These are phyloP conservation scores for Rhazya stricta DNA, from an alignment of 257 asterid species.

Conservation along the genomic window DNA sequence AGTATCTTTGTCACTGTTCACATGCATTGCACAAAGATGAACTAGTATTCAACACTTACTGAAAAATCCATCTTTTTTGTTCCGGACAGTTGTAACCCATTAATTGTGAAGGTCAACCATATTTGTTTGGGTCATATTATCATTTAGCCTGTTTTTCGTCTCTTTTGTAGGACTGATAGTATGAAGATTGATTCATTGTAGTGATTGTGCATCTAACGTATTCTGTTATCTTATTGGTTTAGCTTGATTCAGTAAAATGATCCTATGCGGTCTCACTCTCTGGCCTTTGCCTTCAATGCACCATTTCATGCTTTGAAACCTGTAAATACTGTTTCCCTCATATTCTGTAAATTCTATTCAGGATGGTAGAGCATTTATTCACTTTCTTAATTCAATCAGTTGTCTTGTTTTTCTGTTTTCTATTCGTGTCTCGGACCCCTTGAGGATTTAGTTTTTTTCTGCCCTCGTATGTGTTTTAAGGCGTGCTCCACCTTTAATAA, in stretches of 20 bases:
- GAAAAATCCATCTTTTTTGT: background rate
- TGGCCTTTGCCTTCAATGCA: constrained; percentile 4
- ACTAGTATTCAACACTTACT: background rate
- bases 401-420: background rate
- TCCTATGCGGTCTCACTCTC: constrained; percentile 1
- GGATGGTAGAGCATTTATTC: background rate
- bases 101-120: background rate
- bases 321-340: background rate
- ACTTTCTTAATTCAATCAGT: background rate
- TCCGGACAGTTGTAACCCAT: background rate
- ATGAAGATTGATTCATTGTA: background rate
- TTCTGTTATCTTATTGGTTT: background rate
- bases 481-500: too few relatives aligned
- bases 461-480: too few relatives aligned
- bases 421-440: background rate
- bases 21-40: background rate
- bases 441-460: background rate
- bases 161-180: background rate
- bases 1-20: background rate
- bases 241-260: background rate
- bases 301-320: constrained; percentile 12
- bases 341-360: background rate
- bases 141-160: background rate
- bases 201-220: constrained; percentile 1
- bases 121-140: background rate